A percentile compares a stretch with the other conserved stretches of the same genome.
Evolutionary conservation across 306 rosid species (phyloP).

Genomic region (Castanea crenata): DNA sequence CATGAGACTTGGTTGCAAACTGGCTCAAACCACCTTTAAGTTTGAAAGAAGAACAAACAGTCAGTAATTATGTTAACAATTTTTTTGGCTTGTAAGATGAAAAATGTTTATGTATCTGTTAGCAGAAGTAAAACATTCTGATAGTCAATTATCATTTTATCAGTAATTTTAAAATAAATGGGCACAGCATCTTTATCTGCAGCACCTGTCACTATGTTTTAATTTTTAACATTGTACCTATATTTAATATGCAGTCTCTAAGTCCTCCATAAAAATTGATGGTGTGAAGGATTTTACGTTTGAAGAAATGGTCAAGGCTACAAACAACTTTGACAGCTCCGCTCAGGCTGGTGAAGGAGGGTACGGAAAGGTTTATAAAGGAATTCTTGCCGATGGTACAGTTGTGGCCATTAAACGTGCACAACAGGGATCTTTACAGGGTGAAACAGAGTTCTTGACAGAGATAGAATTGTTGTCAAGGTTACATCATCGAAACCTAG

Average conservation of each 20-base stretch:
- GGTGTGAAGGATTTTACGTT: slow-evolving; percentile 65
- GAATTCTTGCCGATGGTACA: slow-evolving; percentile 56
- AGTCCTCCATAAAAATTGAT: slow-evolving; percentile 52
- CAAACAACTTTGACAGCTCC: slow-evolving; percentile 58
- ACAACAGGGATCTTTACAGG: slow-evolving; percentile 77
- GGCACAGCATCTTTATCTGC: background rate
- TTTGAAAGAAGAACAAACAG: too few relatives aligned
- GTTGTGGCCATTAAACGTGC: slow-evolving; percentile 84
- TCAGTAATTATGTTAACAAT: too few relatives aligned
- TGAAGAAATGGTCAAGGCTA: slow-evolving; percentile 59
- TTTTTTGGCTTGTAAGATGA: too few relatives aligned
- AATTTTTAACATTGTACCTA: slow-evolving; percentile 13
- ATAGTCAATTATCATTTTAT: background rate
- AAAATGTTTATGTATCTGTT: too few relatives aligned
- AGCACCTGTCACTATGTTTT: background rate
- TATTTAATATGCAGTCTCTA: slow-evolving; percentile 47
- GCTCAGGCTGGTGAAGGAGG: slow-evolving; percentile 76
- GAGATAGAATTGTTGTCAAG: slow-evolving; percentile 76
- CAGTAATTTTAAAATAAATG: background rate
- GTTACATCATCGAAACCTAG: slow-evolving; percentile 84
- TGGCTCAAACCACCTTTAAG: background rate
- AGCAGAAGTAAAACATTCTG: too few relatives aligned
- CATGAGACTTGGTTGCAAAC: background rate
- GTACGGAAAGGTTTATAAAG: slow-evolving; percentile 78
- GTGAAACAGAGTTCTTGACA: slow-evolving; percentile 82